A percentile compares a stretch with the other conserved stretches of the same genome.
These are phyloP conservation scores for Trichosporon sp. DNA, from an alignment of 1,284 basidiomycete species.

Conservation along the genomic window DNA sequence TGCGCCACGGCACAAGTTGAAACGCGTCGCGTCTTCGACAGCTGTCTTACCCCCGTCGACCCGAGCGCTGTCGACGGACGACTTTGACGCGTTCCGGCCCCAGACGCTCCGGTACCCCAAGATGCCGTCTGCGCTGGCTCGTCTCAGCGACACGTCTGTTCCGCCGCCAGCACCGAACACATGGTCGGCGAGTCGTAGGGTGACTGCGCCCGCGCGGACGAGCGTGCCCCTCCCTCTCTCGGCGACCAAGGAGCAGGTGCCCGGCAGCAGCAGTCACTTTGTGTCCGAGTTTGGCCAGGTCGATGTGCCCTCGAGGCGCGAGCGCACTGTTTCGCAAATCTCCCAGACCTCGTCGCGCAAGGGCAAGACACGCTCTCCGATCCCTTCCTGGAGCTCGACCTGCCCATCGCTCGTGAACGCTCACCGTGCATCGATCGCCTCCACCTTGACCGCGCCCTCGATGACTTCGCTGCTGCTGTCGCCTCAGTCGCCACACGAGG, in stretches of 20 bases:
- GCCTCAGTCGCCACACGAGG: constrained; percentile 16
- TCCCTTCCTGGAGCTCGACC: constrained; percentile 22
- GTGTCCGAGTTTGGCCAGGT: constrained; percentile 1
- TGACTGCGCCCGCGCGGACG: not conserved
- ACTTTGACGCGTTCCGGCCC: constrained; percentile 22
- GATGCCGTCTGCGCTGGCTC: constrained; percentile 22
- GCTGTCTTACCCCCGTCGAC: not conserved
- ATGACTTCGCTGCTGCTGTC: constrained; percentile 19
- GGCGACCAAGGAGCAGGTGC: not conserved
- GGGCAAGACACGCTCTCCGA: constrained; percentile 16
- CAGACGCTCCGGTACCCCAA: constrained; percentile 24
- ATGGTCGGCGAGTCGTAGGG: not conserved
- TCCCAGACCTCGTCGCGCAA: constrained; percentile 10
- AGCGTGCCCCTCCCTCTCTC: not conserved
- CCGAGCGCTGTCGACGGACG: not conserved
- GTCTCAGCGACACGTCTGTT: constrained; percentile 20
- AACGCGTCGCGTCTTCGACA: constrained; percentile 6
- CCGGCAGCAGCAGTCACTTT: not conserved
- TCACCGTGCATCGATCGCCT: constrained; percentile 22
- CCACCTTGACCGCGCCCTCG: constrained; percentile 22
- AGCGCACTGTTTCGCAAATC: not conserved
- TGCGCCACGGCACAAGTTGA: constrained; percentile 2
- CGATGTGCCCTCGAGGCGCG: constrained; percentile 1
- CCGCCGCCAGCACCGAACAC: not conserved
- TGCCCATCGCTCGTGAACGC: constrained; percentile 20